These are phyloP conservation scores for Melampsora americana DNA, from an alignment of 1,284 basidiomycete species.

Conservation along the genomic window DNA sequence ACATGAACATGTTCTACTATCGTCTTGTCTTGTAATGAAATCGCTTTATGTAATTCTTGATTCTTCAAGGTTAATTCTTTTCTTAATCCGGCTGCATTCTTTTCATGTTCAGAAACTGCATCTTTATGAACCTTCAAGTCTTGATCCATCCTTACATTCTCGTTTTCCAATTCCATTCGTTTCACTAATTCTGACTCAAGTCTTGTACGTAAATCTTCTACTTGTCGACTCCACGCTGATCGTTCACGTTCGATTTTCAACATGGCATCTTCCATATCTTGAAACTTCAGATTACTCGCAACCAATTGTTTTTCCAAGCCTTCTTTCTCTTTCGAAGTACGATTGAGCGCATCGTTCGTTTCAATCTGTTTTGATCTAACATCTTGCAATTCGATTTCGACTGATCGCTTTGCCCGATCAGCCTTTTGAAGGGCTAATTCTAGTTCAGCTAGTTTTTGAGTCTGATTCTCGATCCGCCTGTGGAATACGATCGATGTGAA, in stretches of 20 bases:
- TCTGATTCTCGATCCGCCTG: slow-evolving; percentile 33
- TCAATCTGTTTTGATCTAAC: slow-evolving; percentile 71
- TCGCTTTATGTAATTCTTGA: slow-evolving; percentile 48
- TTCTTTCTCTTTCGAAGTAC: slow-evolving; percentile 56
- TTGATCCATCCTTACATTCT: slow-evolving; percentile 22
- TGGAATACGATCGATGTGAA: slow-evolving; percentile 3
- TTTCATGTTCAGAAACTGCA: slow-evolving; percentile 62
- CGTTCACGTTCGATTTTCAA: slow-evolving; percentile 79
- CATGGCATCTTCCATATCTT: slow-evolving; percentile 80
- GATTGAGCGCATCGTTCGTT: slow-evolving; percentile 58
- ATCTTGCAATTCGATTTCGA: slow-evolving; percentile 72
- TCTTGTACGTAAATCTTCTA: slow-evolving; percentile 65
- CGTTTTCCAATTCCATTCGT: slow-evolving; percentile 46
- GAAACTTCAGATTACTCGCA: slow-evolving; percentile 69
- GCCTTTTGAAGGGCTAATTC: slow-evolving; percentile 63
- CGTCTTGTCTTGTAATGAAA: slow-evolving; percentile 85
- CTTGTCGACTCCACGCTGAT: slow-evolving; percentile 67
- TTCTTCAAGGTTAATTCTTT: slow-evolving; percentile 47
- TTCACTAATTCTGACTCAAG: slow-evolving; percentile 51
- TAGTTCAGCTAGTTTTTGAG: slow-evolving; percentile 56
- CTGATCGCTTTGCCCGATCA: slow-evolving; percentile 67
- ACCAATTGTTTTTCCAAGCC: slow-evolving; percentile 71
- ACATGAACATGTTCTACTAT: slow-evolving; percentile 99
- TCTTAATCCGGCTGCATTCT: slow-evolving; percentile 52
- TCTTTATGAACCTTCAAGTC: slow-evolving; percentile 75